Evolutionary conservation across 192 early-diverging fungal genomes (phyloP), one percentile per base, ranked within the genome.

Genomic region (Coemansia sp.): DNA sequence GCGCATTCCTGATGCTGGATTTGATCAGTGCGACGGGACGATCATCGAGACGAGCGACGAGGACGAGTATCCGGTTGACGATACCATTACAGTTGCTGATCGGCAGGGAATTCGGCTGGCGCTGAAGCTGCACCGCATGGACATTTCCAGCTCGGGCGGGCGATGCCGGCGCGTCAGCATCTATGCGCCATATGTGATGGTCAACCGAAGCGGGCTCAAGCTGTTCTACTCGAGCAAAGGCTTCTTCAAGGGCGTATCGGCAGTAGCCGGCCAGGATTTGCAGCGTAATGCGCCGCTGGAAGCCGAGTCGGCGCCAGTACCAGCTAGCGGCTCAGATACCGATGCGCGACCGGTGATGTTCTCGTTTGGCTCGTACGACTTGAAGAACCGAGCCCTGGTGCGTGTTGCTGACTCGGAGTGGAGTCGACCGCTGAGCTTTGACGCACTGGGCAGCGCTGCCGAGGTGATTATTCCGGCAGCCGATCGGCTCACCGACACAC

Each of bases 361-460:
- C 72, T 95, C 95, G 4, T 98, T 95, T 70, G 88, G 90, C 1
- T 91, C 84, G 25, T 87, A 87, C 64, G 94, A 97, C 49, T 87
- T 90, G 47, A 75, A 89, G 35, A 97, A 94, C 72, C 81, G 95
- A 23, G 87, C 90, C 1, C 74, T 93, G 56, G 82, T 97, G 24
- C 87, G 91, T 63, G 82, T 91, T 0, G 73, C 66, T 11, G 85
- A 88, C 17, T 90, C 92, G 0, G 90, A 93, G 2, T 94, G 91
- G 92, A 96, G 94, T 47, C 73, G 87, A 63, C 92, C 91, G 2
- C 70, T 96, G 48, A 97, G 94, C 78, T 97, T 99, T 70, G 97
- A 99, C 65, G 94, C 94, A 2, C 90, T 97, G 53, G 94, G 95
- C 9, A 94, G 89, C 61, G 84, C 89, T 8, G 86, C 89, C 60